phyloP scores from a whole-genome alignment of 2,329 filamentous ascomycete genomes.

The Fusarium pininemorale region DNA sequence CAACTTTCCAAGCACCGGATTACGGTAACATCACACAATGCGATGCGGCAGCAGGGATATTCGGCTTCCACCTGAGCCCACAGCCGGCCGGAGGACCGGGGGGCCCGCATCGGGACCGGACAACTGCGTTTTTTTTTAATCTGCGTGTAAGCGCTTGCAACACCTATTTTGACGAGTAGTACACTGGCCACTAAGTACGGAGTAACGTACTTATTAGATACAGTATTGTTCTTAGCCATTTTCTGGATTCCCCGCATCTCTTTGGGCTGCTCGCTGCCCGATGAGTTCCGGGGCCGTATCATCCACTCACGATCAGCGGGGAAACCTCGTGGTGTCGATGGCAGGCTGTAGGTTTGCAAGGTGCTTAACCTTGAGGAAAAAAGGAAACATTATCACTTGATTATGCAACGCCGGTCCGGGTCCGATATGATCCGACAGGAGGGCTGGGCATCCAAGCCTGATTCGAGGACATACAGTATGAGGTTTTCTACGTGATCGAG shows the following conservation, averaged over 20 bases:
- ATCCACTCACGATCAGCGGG: conserved; percentile 41
- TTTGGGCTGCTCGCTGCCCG: conserved; percentile 16
- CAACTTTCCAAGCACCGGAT: conserved; percentile 19
- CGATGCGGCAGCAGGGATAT: conserved; percentile 27
- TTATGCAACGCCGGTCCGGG: conserved; percentile 28
- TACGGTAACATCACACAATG: conserved; percentile 10
- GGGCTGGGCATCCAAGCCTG: conserved; percentile 13
- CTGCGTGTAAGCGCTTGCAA: background rate
- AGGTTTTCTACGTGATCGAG: conserved; percentile 10
- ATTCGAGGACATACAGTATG: conserved; percentile 10
- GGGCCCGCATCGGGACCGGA: conserved; percentile 22
- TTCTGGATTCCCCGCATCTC: conserved; percentile 13
- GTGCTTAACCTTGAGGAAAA: background rate
- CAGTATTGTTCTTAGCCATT: background rate
- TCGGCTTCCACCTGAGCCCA: conserved; percentile 28
- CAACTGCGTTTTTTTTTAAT: conserved; percentile 1
- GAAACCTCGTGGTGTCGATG: conserved; percentile 37
- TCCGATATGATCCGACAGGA: conserved; percentile 36
- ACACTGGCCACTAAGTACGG: background rate
- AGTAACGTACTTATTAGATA: background rate
- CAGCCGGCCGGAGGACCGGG: conserved; percentile 34
- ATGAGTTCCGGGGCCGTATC: conserved; percentile 18
- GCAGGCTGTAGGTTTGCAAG: background rate
- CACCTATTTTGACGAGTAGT: background rate
- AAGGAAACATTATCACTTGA: background rate